phyloP scores from a whole-genome alignment of 78 protist genomes.

The Blattamonas nauphoetae region DNA sequence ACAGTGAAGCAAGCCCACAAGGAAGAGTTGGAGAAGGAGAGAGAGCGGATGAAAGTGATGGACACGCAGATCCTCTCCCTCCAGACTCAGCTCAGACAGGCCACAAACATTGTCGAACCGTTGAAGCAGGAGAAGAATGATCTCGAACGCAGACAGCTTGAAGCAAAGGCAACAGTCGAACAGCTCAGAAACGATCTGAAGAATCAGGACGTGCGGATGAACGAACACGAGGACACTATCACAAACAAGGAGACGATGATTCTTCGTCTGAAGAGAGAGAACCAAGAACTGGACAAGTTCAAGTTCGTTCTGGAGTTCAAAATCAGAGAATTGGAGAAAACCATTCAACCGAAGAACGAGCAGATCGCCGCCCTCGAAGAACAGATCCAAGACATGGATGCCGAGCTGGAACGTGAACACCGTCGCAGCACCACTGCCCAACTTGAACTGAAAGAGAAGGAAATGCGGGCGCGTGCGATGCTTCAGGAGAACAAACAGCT shows the following conservation, averaged over 20 bases:
- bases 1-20: background rate
- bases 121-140: background rate
- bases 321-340: background rate
- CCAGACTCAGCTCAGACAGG: background rate
- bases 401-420: background rate
- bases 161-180: background rate
- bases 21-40: background rate
- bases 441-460: background rate
- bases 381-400: constrained; percentile 6
- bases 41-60: background rate
- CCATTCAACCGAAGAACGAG: constrained; percentile 3
- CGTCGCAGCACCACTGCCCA: background rate
- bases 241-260: background rate
- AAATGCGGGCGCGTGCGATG: background rate
- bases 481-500: background rate
- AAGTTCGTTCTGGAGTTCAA: background rate
- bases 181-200: background rate
- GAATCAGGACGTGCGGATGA: background rate
- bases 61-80: background rate
- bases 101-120: background rate
- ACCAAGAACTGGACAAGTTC: constrained; percentile 14
- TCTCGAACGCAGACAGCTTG: background rate
- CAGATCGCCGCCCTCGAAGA: constrained; percentile 2
- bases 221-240: background rate
- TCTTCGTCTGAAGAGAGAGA: constrained; percentile 7